Evolutionary conservation across 805 yeast genomes (phyloP), one percentile per base, ranked within the genome.

Genomic region (Metschnikowia borealis): DNA sequence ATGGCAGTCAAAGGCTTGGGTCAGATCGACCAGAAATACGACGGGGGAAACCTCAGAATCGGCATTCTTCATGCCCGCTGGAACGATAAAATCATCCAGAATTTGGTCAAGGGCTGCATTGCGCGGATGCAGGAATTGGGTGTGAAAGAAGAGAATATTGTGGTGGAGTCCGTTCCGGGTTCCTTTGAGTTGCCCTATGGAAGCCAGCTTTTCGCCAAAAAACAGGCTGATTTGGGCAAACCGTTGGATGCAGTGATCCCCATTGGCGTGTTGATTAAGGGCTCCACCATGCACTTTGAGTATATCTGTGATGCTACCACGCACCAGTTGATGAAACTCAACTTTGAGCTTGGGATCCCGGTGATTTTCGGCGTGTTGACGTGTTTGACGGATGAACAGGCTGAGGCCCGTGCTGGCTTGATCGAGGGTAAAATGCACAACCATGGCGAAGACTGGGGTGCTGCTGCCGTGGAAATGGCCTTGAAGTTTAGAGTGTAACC

Each of bases 371-470:
- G 99, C 55, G 82, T 94, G 29, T 79, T 94, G 62, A 94, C 98
- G 18, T 91, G 97, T 69, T 69, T 91, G 60, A 91, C 96, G 29
- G 96, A 90, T 59, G 91, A 87, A 62, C 99, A 94, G 73, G 99
- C 98, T 13, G 80, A 85, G 58, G 83, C 84, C 18, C 84, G 99
- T 70, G 96, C 98, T 11, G 99, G 98, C 23, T 73, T 92, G 54
- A 67, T 76, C 37, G 70, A 70, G 31, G 89, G 86, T 51, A 83
- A 83, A 59, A 80, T 84, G 83, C 98, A 94, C 69, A 92, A 92
- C 74, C 99, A 94, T 64, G 99, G 99, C 56, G 89, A 81, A 63
- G 99, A 94, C 68, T 92, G 99, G 99, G 99, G 96, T 59, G 91
- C 95, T 34, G 97, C 97, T 48, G 99, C 99, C 14, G 96, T 94